phyloP scores from a whole-genome alignment of 768 basidiomycete species.

The Crucibulum laeve region DNA sequence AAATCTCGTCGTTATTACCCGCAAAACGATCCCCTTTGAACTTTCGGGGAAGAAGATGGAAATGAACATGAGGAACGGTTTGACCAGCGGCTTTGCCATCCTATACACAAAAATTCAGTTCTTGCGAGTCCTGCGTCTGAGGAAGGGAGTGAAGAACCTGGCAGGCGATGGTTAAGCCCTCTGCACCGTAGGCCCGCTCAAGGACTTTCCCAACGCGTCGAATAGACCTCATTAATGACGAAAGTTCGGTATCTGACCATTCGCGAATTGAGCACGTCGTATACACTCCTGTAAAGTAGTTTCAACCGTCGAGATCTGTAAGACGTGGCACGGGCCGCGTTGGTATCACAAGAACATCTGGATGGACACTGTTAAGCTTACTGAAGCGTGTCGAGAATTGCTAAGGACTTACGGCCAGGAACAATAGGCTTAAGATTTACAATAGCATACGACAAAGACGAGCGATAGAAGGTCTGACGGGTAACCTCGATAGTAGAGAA shows the following conservation, averaged over 20 bases:
- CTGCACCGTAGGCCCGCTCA: slow-evolving; percentile 77
- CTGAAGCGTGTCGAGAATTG: neutral
- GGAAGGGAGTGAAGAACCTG: slow-evolving; percentile 50
- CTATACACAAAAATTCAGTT: slow-evolving; percentile 28
- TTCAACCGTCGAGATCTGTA: slow-evolving; percentile 46
- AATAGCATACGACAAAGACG: slow-evolving; percentile 71
- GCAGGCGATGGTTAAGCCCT: slow-evolving; percentile 83
- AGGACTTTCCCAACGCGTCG: slow-evolving; percentile 76
- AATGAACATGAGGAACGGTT: slow-evolving; percentile 90
- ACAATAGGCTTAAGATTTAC: slow-evolving; percentile 95
- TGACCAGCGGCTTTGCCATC: slow-evolving; percentile 85
- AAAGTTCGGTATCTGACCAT: slow-evolving; percentile 58
- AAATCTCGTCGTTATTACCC: slow-evolving; percentile 64
- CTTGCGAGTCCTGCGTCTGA: neutral
- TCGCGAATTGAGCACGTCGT: neutral
- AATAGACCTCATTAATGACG: slow-evolving; percentile 76
- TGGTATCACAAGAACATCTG: slow-evolving; percentile 64
- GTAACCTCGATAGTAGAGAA: slow-evolving; percentile 83
- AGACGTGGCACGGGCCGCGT: slow-evolving; percentile 52
- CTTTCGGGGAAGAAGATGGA: slow-evolving; percentile 87
- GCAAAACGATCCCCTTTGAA: slow-evolving; percentile 64
- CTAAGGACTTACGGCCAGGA: slow-evolving; percentile 74
- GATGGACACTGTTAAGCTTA: neutral
- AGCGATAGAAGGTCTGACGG: slow-evolving; percentile 69
- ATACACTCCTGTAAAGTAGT: neutral